Conservation (phyloP, 768 basidiomycete genomes). For the Galerina sulciceps region DNA sequence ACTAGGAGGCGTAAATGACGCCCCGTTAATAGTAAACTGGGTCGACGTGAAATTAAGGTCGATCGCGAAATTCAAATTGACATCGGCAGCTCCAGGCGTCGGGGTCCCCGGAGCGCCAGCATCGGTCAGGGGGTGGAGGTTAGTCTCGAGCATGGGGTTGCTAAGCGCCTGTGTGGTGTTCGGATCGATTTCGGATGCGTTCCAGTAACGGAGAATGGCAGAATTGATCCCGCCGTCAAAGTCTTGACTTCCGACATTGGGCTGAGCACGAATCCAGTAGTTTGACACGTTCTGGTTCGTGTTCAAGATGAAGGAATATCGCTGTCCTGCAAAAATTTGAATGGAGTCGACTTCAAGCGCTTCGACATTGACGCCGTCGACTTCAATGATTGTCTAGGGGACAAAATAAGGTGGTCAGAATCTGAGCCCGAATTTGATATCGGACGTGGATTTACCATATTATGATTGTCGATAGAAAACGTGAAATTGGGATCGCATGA, state of each 20-base stretch:
- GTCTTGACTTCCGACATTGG: constrained; percentile 21
- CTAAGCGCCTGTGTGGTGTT: constrained; percentile 28
- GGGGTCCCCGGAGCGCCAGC: constrained; percentile 35
- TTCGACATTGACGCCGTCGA: constrained; percentile 45
- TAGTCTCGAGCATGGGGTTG: constrained; percentile 39
- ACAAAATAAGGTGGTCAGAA: background rate
- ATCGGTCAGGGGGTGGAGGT: constrained; percentile 40
- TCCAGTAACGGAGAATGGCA: constrained; percentile 54
- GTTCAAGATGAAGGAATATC: constrained; percentile 40
- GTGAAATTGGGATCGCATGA: constrained; percentile 49
- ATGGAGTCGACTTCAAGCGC: constrained; percentile 48
- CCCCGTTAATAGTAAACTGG: constrained; percentile 32
- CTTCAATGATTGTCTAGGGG: constrained; percentile 53
- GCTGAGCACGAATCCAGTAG: constrained; percentile 53
- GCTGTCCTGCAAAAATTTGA: constrained; percentile 43
- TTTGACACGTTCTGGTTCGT: constrained; percentile 52
- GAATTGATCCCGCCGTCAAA: constrained; percentile 38
- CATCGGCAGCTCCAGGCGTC: constrained; percentile 43
- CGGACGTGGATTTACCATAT: constrained; percentile 28
- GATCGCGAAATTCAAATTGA: constrained; percentile 39
- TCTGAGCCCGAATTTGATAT: background rate
- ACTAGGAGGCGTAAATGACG: constrained; percentile 37
- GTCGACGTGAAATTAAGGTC: constrained; percentile 19
- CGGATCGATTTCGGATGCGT: constrained; percentile 51
- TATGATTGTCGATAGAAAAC: constrained; percentile 51